Evolutionary conservation across 2,329 filamentous ascomycete genomes (phyloP), one percentile per base, ranked within the genome.

Genomic region (Talaromyces sp.): DNA sequence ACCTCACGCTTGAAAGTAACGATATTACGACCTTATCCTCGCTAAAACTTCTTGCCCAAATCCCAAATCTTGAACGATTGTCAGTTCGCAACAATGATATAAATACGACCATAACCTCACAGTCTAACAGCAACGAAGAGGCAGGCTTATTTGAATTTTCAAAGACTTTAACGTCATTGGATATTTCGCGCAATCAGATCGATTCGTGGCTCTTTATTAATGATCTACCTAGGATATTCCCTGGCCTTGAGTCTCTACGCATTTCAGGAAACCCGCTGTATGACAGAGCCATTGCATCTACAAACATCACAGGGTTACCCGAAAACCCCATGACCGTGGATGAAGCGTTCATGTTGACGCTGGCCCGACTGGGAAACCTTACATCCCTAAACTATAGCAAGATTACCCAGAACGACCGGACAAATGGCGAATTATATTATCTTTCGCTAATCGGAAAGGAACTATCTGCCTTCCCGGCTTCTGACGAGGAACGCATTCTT

Each of bases 371-470:
- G 1, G 83, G 84, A 1, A 78, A 79, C 1, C 83, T 98, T 9
- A 83, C 83, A 59, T 82, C 80, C 0, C 82, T 97, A 18, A 80
- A 81, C 63, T 79, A 77, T 66, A 76, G 87, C 65, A 78, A 80
- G 16, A 87, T 98, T 67, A 87, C 87, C 0, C 68, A 81, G 1
- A 85, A 88, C 50, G 93, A 98, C 73, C 87, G 94, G 18, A 82
- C 86, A 59, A 95, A 98, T 70, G 92, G 92, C 4, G 95, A 98
- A 68, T 88, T 94, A 70, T 99, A 96, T 74, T 99, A 99, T 73
- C 85, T 98, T 10, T 91, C 89, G 0, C 85, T 90, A 59, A 95
- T 97, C 62, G 90, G 85, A 10, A 87, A 87, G 65, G 90, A 95
- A 71, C 80, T 97, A n/a, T 76, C 75, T 28, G 73, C 71, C 6